A percentile compares a stretch with the other conserved stretches of the same genome.
Evolutionary conservation across 805 yeast genomes (phyloP).

Genomic region (Dipodascopsis uninucleata): DNA sequence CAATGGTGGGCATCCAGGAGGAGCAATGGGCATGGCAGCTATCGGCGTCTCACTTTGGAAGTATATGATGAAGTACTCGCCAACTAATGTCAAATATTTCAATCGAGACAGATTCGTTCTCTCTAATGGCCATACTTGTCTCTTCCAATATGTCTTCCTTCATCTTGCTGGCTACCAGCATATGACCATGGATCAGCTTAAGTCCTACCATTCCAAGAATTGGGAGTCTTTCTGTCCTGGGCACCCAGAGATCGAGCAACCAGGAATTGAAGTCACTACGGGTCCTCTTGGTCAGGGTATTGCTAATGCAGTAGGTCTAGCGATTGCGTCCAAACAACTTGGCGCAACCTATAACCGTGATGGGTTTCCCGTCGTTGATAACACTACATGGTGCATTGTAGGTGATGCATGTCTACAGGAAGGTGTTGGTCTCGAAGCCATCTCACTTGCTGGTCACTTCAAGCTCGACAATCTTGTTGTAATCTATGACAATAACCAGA

Average conservation of each 20-base stretch:
- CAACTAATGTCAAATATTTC: constrained; percentile 37
- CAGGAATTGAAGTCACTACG: constrained; percentile 31
- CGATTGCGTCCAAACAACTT: constrained; percentile 40
- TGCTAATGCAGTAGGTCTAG: constrained; percentile 42
- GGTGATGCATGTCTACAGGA: constrained; percentile 46
- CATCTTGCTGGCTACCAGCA: constrained; percentile 40
- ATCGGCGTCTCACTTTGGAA: constrained; percentile 41
- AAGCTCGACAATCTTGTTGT: constrained; percentile 39
- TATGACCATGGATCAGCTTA: constrained; percentile 39
- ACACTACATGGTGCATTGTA: constrained; percentile 37
- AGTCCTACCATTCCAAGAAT: constrained; percentile 37
- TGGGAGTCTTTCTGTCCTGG: constrained; percentile 10
- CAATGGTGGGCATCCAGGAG: constrained; percentile 19
- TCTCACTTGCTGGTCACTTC: constrained; percentile 42
- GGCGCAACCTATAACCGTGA: constrained; percentile 39
- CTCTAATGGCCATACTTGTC: constrained; percentile 40
- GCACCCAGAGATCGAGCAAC: constrained; percentile 42
- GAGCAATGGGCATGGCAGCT: constrained; percentile 27
- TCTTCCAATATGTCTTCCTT: constrained; percentile 20
- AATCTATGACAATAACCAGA: constrained; percentile 39
- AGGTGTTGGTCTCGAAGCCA: constrained; percentile 42
- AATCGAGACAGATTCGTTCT: constrained; percentile 42
- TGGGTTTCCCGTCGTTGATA: constrained; percentile 34
- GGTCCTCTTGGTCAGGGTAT: constrained; percentile 41
- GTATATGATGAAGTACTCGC: constrained; percentile 36